Conservation (phyloP, 106 monocot genomes). For the Posidonia australis region DNA sequence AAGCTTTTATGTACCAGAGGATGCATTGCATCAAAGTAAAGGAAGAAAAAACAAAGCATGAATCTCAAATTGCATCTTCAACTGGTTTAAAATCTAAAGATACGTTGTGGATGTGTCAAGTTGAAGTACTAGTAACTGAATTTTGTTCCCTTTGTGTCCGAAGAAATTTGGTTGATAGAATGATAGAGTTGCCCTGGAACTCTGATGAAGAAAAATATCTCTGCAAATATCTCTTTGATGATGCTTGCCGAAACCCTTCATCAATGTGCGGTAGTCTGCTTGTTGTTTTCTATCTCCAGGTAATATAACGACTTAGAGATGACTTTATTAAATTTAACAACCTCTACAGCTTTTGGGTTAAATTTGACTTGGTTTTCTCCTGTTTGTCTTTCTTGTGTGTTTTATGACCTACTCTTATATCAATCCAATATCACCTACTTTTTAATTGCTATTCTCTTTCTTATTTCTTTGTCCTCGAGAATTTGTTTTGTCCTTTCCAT, state of each 20-base stretch:
- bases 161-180: constrained; percentile 73
- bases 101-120: constrained; percentile 33
- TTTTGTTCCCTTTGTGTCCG: constrained; percentile 70
- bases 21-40: constrained; percentile 48
- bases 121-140: constrained; percentile 76
- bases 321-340: not conserved
- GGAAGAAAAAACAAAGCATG: constrained; percentile 22
- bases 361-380: not conserved
- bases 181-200: constrained; percentile 97
- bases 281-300: constrained; percentile 88
- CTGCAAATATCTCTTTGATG: constrained; percentile 59
- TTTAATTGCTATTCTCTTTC: too few species aligned
- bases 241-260: constrained; percentile 50
- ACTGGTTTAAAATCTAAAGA: constrained; percentile 8
- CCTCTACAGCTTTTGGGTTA: not conserved
- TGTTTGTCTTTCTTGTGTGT: too few species aligned
- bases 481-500: too few species aligned
- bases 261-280: constrained; percentile 70
- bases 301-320: constrained; percentile 8
- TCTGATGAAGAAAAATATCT: constrained; percentile 71
- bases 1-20: constrained; percentile 88
- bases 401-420: too few species aligned
- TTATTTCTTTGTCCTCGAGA: too few species aligned
- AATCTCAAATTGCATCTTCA: constrained; percentile 3
- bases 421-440: too few species aligned